These are phyloP conservation scores for Daldinia eschscholtzii DNA, from an alignment of 2,329 filamentous ascomycete species.

Conservation along the genomic window DNA sequence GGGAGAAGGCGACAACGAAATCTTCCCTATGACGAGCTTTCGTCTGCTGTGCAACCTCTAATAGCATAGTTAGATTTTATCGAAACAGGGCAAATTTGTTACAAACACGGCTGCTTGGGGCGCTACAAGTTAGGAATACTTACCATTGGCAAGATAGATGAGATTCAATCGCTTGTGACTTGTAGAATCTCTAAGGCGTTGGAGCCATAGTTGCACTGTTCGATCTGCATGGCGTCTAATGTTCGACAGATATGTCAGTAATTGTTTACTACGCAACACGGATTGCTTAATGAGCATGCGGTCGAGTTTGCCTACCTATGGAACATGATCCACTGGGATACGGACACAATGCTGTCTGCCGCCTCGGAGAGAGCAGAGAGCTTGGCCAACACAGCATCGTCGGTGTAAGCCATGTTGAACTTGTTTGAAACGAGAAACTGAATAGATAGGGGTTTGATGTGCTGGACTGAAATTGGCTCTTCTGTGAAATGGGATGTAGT, in stretches of 20 bases:
- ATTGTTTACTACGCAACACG: conserved; percentile 24
- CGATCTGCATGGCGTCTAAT: conserved; percentile 88
- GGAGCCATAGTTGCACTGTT: conserved; percentile 91
- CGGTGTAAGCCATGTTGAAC: conserved; percentile 85
- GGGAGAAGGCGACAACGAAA: conserved; percentile 91
- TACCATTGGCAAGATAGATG: conserved; percentile 95
- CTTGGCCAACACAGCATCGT: conserved; percentile 95
- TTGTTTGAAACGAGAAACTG: conserved; percentile 4
- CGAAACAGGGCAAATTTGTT: not conserved
- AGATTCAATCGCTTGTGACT: conserved; percentile 89
- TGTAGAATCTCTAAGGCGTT: conserved; percentile 87
- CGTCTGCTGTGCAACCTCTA: conserved; percentile 96
- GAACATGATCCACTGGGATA: conserved; percentile 99
- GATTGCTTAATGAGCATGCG: conserved; percentile 17
- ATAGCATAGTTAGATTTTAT: conserved; percentile 37
- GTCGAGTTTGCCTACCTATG: conserved; percentile 75
- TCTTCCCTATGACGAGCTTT: conserved; percentile 93
- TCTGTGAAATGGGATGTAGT: conserved; percentile 12
- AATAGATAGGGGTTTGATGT: conserved; percentile 12
- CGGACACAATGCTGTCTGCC: conserved; percentile 95
- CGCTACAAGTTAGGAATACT: conserved; percentile 46
- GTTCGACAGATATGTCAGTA: conserved; percentile 50
- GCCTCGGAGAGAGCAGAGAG: conserved; percentile 96
- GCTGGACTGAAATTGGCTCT: conserved; percentile 13
- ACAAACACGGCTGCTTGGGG: not conserved